These are phyloP conservation scores for Aciculoconidium aculeatum DNA, from an alignment of 805 yeast species.

Conservation along the genomic window DNA sequence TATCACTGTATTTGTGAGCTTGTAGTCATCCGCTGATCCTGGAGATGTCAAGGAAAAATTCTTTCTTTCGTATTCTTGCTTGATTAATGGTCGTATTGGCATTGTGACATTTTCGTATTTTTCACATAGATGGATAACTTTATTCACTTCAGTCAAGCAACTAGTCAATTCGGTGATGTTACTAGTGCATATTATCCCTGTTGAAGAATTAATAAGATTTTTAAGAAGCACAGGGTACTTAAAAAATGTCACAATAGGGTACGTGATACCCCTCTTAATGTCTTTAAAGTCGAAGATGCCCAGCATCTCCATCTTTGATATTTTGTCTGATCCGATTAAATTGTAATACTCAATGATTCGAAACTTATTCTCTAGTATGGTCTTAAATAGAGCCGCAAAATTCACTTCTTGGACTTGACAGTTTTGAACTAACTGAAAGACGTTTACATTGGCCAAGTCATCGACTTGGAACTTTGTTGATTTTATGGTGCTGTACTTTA, in stretches of 20 bases:
- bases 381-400: constrained; percentile 9
- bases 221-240: constrained; percentile 5
- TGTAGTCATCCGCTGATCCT: no score
- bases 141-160: constrained; percentile 4
- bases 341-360: constrained; percentile 1
- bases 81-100: background rate
- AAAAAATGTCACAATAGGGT: constrained; percentile 5
- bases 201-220: constrained; percentile 1
- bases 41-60: background rate
- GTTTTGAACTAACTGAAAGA: constrained; percentile 7
- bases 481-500: constrained; percentile 4
- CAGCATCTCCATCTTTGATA: background rate
- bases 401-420: constrained; percentile 5
- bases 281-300: no score
- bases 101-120: constrained; percentile 3
- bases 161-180: constrained; percentile 3
- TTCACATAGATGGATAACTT: constrained; percentile 4
- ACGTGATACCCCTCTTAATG: no score
- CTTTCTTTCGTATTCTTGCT: constrained; percentile 1
- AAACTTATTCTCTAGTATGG: constrained; percentile 3
- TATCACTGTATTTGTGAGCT: no score
- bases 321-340: constrained; percentile 1
- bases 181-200: background rate
- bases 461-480: constrained; percentile 7
- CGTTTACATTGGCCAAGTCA: constrained; percentile 5